A percentile compares a stretch with the other conserved stretches of the same genome.
These are phyloP conservation scores for Flueggea neowawraea DNA, from an alignment of 441 rosid species.

Conservation along the genomic window DNA sequence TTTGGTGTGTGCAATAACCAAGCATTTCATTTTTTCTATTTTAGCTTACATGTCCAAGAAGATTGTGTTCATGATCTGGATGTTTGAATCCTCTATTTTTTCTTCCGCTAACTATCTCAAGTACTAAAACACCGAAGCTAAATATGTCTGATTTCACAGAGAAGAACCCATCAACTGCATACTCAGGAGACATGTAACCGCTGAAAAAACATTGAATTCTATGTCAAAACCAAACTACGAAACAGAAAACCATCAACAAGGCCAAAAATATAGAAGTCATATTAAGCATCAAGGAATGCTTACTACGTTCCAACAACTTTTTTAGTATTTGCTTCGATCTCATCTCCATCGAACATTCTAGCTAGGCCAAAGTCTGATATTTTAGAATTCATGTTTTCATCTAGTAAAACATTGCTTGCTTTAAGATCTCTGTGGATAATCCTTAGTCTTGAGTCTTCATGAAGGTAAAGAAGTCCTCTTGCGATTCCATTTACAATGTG, in stretches of 20 bases:
- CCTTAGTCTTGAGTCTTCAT: slow-evolving; percentile 17
- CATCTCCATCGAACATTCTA: slow-evolving; percentile 17
- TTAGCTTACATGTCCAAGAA: slow-evolving; percentile 20
- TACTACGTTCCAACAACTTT: slow-evolving; percentile 15
- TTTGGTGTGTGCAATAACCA: too few species aligned
- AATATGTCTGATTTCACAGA: slow-evolving; percentile 16
- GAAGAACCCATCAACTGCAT: slow-evolving; percentile 7
- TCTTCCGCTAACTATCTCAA: slow-evolving; percentile 14
- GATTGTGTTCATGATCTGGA: slow-evolving; percentile 11
- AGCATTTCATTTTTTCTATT: too few species aligned
- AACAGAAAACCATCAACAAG: too few species aligned
- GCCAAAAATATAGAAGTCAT: too few species aligned
- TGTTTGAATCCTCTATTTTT: slow-evolving; percentile 15
- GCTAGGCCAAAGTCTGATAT: slow-evolving; percentile 30
- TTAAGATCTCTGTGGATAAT: slow-evolving; percentile 26
- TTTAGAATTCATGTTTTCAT: slow-evolving; percentile 21
- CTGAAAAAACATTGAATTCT: slow-evolving; percentile 1
- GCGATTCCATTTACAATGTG: slow-evolving; percentile 14
- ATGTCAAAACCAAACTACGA: background rate
- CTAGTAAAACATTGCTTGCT: slow-evolving; percentile 27
- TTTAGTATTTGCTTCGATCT: slow-evolving; percentile 8
- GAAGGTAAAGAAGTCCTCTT: slow-evolving; percentile 10
- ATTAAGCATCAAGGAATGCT: background rate
- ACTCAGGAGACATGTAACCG: slow-evolving; percentile 21
- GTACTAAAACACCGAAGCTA: slow-evolving; percentile 16